Conservation (phyloP, 2,329 filamentous ascomycete species). For the Zymoseptoria passerinii region DNA sequence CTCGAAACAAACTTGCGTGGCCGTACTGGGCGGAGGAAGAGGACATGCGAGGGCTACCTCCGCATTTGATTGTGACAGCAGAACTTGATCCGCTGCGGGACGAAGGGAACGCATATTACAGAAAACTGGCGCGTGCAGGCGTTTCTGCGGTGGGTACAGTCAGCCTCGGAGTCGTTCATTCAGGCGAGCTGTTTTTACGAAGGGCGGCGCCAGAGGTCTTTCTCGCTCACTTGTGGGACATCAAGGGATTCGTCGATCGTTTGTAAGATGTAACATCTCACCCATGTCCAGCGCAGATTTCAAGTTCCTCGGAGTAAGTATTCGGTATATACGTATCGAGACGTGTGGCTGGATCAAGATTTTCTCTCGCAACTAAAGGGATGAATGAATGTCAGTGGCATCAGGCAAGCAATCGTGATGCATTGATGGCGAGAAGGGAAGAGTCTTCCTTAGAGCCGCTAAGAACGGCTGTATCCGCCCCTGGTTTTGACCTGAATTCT, state of each 20-base stretch:
- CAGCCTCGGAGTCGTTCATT: constrained; percentile 19
- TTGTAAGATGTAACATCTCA: too few species aligned
- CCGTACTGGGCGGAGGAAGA: constrained; percentile 19
- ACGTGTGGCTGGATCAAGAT: too few species aligned
- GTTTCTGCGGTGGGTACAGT: constrained; percentile 16
- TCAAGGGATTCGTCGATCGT: background rate
- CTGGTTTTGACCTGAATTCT: background rate
- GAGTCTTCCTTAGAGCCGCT: background rate
- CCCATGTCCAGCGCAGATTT: too few species aligned
- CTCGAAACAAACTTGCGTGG: constrained; percentile 21
- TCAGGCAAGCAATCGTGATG: background rate
- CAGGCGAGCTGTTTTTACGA: constrained; percentile 11
- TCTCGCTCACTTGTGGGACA: background rate
- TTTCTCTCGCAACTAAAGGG: too few species aligned
- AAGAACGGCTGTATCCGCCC: background rate
- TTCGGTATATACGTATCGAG: too few species aligned
- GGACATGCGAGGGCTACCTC: constrained; percentile 20
- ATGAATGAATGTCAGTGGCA: too few species aligned
- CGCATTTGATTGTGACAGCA: constrained; percentile 18
- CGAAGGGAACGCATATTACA: constrained; percentile 20
- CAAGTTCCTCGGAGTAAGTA: too few species aligned
- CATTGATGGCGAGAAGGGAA: background rate
- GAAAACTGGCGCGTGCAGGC: constrained; percentile 19
- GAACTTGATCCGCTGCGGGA: constrained; percentile 25
- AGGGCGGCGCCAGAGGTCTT: constrained; percentile 8